Percentiles rank a stretch among this genome's conserved stretches.
Conservation (phyloP, 2,329 filamentous ascomycete genomes). For the Colletotrichum coccodes region DNA sequence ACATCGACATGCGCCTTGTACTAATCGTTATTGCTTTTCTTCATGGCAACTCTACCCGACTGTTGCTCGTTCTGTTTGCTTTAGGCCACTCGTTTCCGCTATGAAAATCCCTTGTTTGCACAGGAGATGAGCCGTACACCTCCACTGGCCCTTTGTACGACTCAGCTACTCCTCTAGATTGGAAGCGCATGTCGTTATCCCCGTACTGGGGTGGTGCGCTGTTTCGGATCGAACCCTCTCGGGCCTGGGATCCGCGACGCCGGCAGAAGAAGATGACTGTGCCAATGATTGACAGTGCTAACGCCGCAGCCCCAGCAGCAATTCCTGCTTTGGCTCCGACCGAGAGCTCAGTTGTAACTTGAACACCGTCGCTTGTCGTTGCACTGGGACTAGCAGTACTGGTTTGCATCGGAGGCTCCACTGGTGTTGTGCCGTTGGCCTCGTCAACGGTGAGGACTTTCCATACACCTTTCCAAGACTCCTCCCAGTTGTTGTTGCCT, state of each 20-base stretch:
- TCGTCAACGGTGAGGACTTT: slow-evolving; percentile 37
- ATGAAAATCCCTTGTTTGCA: neutral
- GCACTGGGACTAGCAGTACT: neutral
- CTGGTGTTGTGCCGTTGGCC: slow-evolving; percentile 8
- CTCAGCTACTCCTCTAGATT: too few species aligned
- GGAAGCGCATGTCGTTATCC: neutral
- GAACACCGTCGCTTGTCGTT: neutral
- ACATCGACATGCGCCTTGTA: too few species aligned
- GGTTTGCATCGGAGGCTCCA: neutral
- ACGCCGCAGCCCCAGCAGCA: slow-evolving; percentile 42
- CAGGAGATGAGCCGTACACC: neutral
- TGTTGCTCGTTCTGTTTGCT: neutral
- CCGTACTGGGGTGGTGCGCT: neutral
- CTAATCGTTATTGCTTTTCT: too few species aligned
- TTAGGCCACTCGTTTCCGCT: neutral
- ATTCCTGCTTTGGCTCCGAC: slow-evolving; percentile 47
- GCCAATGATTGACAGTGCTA: slow-evolving; percentile 35
- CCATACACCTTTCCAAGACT: slow-evolving; percentile 44
- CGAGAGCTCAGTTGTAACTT: slow-evolving; percentile 34
- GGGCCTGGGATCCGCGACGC: slow-evolving; percentile 7
- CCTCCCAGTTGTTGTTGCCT: slow-evolving; percentile 44
- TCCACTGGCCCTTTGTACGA: neutral
- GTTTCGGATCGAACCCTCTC: neutral
- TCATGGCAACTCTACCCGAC: neutral
- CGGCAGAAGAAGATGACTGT: slow-evolving; percentile 39